phyloP scores from a whole-genome alignment of 2,329 filamentous ascomycete genomes.

The Diaporthe destruens region DNA sequence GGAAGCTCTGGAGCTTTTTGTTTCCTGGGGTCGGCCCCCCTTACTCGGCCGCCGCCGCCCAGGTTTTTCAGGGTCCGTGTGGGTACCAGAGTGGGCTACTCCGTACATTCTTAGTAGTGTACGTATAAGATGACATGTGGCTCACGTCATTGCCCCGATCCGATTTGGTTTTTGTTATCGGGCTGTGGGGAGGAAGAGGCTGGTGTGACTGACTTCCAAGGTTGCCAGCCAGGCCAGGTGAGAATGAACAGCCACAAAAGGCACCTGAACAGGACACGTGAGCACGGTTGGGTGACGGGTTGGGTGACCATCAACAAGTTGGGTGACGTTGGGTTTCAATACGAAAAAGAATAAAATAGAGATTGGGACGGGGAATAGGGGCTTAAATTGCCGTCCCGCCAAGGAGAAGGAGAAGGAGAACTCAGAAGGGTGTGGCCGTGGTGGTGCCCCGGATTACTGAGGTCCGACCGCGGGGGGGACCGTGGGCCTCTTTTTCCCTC shows the following conservation, averaged over 20 bases:
- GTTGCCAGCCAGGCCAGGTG: no score
- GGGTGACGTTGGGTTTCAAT: conserved; percentile 2
- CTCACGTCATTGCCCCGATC: conserved; percentile 16
- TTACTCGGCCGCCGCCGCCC: neutral
- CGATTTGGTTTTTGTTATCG: neutral
- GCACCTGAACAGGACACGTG: neutral
- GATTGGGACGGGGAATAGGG: conserved; percentile 19
- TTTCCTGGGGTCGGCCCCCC: neutral
- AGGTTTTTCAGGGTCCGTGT: conserved; percentile 15
- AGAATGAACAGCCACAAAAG: neutral
- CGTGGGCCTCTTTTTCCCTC: neutral
- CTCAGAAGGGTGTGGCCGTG: no score
- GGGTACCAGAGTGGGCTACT: conserved; percentile 13
- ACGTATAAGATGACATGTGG: conserved; percentile 14
- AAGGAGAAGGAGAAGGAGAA: no score
- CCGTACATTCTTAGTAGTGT: no score
- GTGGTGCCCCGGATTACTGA: conserved; percentile 6
- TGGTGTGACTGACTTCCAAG: no score
- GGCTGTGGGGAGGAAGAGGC: neutral
- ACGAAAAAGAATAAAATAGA: conserved; percentile 31
- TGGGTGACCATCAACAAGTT: neutral
- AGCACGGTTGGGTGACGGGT: neutral
- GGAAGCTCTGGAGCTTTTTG: neutral
- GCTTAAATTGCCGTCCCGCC: conserved; percentile 16
- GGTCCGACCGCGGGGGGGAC: conserved; percentile 17